A percentile compares a stretch with the other conserved stretches of the same genome.
Evolutionary conservation across 495 filamentous ascomycete species (phyloP).

Genomic region (Penicillium odoratum): DNA sequence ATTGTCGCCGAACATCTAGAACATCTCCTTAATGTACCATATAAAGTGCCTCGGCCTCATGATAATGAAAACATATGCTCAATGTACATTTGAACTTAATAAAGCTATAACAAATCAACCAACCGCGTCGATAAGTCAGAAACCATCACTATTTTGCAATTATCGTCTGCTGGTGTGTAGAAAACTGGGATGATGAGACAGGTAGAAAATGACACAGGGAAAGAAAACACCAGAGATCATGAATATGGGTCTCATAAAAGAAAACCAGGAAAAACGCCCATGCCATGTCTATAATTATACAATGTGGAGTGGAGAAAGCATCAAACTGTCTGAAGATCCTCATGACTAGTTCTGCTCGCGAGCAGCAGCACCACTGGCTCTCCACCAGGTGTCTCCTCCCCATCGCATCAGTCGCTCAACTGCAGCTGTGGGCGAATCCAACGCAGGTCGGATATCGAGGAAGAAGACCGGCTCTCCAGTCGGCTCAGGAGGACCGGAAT

Average conservation of each 20-base stretch:
- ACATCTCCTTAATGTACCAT: neutral
- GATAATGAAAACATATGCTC: neutral
- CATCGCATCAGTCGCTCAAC: constrained; percentile 84
- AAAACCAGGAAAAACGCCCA: constrained; percentile 25
- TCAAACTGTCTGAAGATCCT: constrained; percentile 7
- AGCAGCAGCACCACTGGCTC: constrained; percentile 71
- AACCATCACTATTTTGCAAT: neutral
- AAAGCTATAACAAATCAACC: no score
- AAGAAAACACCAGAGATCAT: neutral
- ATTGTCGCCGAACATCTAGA: constrained; percentile 75
- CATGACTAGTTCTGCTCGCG: constrained; percentile 36
- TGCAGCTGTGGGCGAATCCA: constrained; percentile 78
- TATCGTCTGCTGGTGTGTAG: neutral
- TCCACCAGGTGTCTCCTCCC: constrained; percentile 93
- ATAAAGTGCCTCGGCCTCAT: neutral
- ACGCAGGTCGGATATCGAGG: constrained; percentile 90
- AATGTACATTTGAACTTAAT: neutral
- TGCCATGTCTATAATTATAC: constrained; percentile 30
- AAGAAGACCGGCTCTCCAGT: constrained; percentile 95
- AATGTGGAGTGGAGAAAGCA: constrained; percentile 31
- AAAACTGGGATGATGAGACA: neutral
- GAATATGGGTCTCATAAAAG: constrained; percentile 4
- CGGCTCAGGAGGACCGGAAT: constrained; percentile 80
- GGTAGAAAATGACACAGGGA: constrained; percentile 3
- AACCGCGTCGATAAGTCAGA: no score